Conservation (phyloP, 192 early-diverging fungal species). For the Coemansia sp. region DNA sequence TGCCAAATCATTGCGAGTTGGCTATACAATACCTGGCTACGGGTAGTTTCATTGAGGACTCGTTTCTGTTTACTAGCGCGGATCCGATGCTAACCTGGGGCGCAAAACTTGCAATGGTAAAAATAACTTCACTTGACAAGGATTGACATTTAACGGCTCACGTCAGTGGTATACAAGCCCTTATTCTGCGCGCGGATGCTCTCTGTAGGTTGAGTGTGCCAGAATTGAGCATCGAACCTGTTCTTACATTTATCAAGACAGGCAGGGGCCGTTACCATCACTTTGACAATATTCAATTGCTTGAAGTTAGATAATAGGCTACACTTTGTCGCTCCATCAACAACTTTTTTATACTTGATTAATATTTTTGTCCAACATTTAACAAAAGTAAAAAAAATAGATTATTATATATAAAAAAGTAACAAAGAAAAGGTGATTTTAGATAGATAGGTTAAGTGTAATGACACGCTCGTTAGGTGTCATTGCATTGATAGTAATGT, state of each 20-base stretch:
- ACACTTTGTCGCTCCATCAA: no score
- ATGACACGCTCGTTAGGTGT: conserved; percentile 35
- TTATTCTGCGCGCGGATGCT: background rate
- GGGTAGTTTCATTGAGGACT: background rate
- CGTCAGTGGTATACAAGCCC: background rate
- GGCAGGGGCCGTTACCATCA: background rate
- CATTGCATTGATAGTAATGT: conserved; percentile 46
- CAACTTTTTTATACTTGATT: no score
- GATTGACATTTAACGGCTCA: background rate
- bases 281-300: background rate
- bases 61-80: background rate
- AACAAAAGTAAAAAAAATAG: no score
- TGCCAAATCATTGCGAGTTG: background rate
- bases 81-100: background rate
- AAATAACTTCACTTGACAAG: background rate
- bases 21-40: background rate
- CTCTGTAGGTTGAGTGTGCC: background rate
- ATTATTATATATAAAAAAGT: conserved; percentile 3
- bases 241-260: background rate
- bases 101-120: background rate
- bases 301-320: background rate
- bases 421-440: background rate
- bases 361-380: no score
- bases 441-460: conserved; percentile 16
- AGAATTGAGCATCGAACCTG: background rate